Conservation (phyloP, 2,329 filamentous ascomycete species). For the Pseudogymnoascus sp. region DNA sequence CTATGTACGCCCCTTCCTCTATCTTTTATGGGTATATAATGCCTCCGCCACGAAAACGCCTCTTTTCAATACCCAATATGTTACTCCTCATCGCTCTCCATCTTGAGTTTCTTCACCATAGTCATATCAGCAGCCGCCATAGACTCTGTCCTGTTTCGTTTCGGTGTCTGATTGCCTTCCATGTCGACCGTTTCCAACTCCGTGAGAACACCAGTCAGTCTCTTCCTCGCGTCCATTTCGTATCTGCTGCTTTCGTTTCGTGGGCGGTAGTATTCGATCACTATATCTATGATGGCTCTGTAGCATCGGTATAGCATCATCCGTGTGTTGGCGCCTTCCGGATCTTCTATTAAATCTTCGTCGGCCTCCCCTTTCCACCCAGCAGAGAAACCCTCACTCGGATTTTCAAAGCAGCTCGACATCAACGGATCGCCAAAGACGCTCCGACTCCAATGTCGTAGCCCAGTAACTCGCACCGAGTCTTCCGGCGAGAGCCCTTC, state of each 20-base stretch:
- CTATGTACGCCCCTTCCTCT: background rate
- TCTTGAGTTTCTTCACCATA: slow-evolving; percentile 20
- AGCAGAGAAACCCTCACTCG: slow-evolving; percentile 38
- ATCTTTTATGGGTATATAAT: slow-evolving; percentile 10
- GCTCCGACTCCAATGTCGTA: slow-evolving; percentile 53
- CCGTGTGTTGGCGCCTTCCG: slow-evolving; percentile 37
- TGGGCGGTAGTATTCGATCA: slow-evolving; percentile 49
- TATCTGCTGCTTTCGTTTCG: slow-evolving; percentile 39
- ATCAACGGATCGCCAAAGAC: slow-evolving; percentile 55
- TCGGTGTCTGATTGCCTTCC: slow-evolving; percentile 16
- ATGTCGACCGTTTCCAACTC: slow-evolving; percentile 35
- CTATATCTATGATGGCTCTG: slow-evolving; percentile 45
- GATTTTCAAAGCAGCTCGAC: slow-evolving; percentile 40
- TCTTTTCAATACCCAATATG: slow-evolving; percentile 12
- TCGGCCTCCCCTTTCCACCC: slow-evolving; percentile 33
- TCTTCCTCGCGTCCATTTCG: slow-evolving; percentile 48
- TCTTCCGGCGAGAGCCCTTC: slow-evolving; percentile 12
- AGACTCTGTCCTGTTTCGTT: slow-evolving; percentile 21
- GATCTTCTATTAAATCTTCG: slow-evolving; percentile 36
- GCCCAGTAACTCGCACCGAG: slow-evolving; percentile 38
- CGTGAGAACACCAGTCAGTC: slow-evolving; percentile 40
- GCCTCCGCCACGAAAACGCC: slow-evolving; percentile 17
- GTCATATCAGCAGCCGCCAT: slow-evolving; percentile 11
- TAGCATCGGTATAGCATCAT: slow-evolving; percentile 53
- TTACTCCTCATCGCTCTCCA: slow-evolving; percentile 12